phyloP scores from a whole-genome alignment of 805 yeast species.

The Candida ortonii region DNA sequence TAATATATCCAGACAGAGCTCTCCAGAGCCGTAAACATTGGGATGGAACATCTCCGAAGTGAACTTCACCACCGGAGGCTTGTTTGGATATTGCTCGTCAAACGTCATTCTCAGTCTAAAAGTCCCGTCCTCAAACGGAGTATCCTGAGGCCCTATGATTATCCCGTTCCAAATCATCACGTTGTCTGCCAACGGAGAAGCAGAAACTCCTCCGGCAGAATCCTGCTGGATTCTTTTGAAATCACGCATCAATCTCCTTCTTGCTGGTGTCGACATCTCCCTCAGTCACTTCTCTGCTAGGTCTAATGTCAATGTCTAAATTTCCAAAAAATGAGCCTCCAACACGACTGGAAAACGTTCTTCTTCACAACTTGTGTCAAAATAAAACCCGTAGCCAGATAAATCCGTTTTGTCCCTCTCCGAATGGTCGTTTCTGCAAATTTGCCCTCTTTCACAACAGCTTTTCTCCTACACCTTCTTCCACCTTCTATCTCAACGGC shows the following conservation, averaged over 20 bases:
- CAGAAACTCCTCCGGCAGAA: slow-evolving; percentile 97
- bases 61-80: slow-evolving; percentile 92
- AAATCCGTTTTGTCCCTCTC: too few species aligned
- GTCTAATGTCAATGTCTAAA: slow-evolving; percentile 3
- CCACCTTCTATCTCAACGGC: too few species aligned
- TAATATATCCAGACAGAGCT: slow-evolving; percentile 89
- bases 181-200: slow-evolving; percentile 94
- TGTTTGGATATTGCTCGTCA: slow-evolving; percentile 96
- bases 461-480: too few species aligned
- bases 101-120: slow-evolving; percentile 82
- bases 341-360: too few species aligned
- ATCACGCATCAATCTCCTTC: slow-evolving; percentile 98
- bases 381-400: too few species aligned
- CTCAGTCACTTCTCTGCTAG: too few species aligned
- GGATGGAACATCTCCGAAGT: slow-evolving; percentile 97
- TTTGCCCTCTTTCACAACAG: too few species aligned
- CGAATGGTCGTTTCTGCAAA: too few species aligned
- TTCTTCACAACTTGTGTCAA: too few species aligned
- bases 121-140: slow-evolving; percentile 98
- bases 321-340: background rate
- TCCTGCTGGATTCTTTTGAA: slow-evolving; percentile 98
- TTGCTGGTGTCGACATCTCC: slow-evolving; percentile 94
- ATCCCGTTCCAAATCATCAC: slow-evolving; percentile 99
- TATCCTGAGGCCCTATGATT: slow-evolving; percentile 94
- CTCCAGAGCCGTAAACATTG: slow-evolving; percentile 93